phyloP scores from a whole-genome alignment of 2,329 filamentous ascomycete genomes.

The Mycosphaerella arachidis region DNA sequence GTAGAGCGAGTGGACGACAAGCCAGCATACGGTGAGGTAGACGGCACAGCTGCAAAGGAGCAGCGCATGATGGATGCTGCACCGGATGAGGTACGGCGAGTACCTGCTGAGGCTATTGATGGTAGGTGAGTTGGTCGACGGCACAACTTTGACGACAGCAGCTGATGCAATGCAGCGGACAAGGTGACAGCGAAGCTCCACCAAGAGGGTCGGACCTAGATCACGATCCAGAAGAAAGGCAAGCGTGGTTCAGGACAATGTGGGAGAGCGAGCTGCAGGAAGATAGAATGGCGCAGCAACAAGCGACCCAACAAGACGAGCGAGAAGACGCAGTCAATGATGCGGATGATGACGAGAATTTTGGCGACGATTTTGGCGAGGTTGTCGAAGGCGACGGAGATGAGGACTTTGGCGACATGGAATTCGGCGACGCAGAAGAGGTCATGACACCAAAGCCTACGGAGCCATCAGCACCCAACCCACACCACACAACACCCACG shows the following conservation, averaged over 20 bases:
- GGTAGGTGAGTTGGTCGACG: conserved; percentile 50
- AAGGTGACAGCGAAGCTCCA: conserved; percentile 1
- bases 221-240: conserved; percentile 25
- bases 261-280: conserved; percentile 26
- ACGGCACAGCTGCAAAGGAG: conserved; percentile 56
- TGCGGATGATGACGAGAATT: conserved; percentile 63
- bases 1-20: conserved; percentile 58
- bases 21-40: conserved; percentile 58
- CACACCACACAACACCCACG: conserved; percentile 31
- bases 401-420: conserved; percentile 47
- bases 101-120: conserved; percentile 42
- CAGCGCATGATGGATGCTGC: conserved; percentile 55
- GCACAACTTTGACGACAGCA: neutral
- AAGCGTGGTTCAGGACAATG: conserved; percentile 32
- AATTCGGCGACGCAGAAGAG: conserved; percentile 42
- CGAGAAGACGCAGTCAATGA: conserved; percentile 51
- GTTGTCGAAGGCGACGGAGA: conserved; percentile 49
- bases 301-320: conserved; percentile 37
- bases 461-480: conserved; percentile 5
- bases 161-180: conserved; percentile 5
- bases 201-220: conserved; percentile 12
- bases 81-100: conserved; percentile 54
- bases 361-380: conserved; percentile 66
- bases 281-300: conserved; percentile 11
- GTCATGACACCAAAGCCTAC: conserved; percentile 24